Base-by-base conservation (phyloP, 768 basidiomycete genomes). In the Tephrocybe sp. region DNA sequence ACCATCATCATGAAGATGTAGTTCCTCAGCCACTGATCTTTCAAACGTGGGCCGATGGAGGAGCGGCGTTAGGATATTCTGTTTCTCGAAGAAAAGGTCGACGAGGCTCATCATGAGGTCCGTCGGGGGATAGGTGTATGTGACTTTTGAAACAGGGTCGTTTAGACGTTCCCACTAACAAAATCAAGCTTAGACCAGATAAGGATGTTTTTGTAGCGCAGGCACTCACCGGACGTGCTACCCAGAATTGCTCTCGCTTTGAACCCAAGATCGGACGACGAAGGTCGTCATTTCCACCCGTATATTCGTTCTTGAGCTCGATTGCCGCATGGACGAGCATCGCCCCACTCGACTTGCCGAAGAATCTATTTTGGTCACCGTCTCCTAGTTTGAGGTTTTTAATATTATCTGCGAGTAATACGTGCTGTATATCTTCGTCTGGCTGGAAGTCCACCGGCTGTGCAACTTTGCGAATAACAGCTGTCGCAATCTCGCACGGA, bases 21-120 rank as follows among this genome's bases (percentile, higher is more conserved):
- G 58, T 0, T 77, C 77, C 3, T 78, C 74, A 1, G 56, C 58
- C 20, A 86, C 58, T 15, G 73, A 69, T 20, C 71, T 68, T 33
- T 84, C 76, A 57, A 94, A 91, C 4, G 80, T 80, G 0, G 83
- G 83, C 3, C 83, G 78, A 58, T 93, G 91, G 4, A 96, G 72
- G 3, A 94, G 73, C 1, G 91, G 90, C 0, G 79, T 59, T 48
- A 77, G 71, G n/a, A 75, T 52, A 59, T 92, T 88, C 51, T 76
- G 48, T 28, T 77, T 55, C 1, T 54, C 52, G 62, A 94, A 96
- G 60, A 86, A 93, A 21, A 82, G 67, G 30, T 85, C 76, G 32
- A 90, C 66, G 33, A 94, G 74, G 0, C 57, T 38, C 7, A 53
- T 37, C 12, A 79, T 70, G 39, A 93, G 76, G 39, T 80, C 80